A percentile compares a stretch with the other conserved stretches of the same genome.
phyloP scores from a whole-genome alignment of 768 basidiomycete species.

The Myochromella boudieri region DNA sequence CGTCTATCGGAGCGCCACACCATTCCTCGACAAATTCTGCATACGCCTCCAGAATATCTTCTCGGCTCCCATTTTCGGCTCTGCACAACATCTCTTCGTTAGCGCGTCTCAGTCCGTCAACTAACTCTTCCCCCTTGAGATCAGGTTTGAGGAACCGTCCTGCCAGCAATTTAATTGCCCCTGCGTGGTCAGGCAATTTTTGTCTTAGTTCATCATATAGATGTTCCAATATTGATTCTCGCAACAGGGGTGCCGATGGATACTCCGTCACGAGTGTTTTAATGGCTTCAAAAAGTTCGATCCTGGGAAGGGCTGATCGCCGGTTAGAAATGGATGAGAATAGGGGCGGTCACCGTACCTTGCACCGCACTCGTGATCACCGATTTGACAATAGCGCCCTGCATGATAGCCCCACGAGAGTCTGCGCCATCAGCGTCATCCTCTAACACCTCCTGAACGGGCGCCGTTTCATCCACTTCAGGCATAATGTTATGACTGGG shows the following conservation, averaged over 20 bases:
- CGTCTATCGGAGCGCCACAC: conserved; percentile 43
- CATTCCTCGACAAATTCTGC: conserved; percentile 57
- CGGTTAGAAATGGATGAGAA: neutral
- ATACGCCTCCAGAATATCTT: conserved; percentile 36
- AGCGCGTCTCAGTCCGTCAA: conserved; percentile 37
- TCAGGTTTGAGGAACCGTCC: conserved; percentile 30
- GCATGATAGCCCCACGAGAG: conserved; percentile 67
- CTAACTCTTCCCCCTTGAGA: conserved; percentile 30
- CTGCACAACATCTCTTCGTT: conserved; percentile 37
- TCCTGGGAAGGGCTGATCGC: conserved; percentile 36
- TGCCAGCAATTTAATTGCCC: conserved; percentile 36
- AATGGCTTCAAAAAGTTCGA: conserved; percentile 41
- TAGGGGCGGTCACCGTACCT: conserved; percentile 42
- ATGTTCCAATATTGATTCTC: conserved; percentile 35
- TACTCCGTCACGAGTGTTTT: conserved; percentile 36
- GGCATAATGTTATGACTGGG: conserved; percentile 23
- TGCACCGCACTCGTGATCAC: conserved; percentile 75
- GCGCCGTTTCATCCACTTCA: conserved; percentile 20
- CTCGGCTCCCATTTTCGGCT: conserved; percentile 19
- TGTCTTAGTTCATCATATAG: conserved; percentile 34
- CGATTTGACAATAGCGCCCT: conserved; percentile 76
- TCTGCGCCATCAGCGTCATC: conserved; percentile 49
- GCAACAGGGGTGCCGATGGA: conserved; percentile 34
- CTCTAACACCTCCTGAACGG: conserved; percentile 18
- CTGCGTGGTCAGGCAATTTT: conserved; percentile 32